Evolutionary conservation across 1,284 basidiomycete genomes (phyloP), one percentile per base, ranked within the genome.

Genomic region (Mycosarcoma mackinlayi): DNA sequence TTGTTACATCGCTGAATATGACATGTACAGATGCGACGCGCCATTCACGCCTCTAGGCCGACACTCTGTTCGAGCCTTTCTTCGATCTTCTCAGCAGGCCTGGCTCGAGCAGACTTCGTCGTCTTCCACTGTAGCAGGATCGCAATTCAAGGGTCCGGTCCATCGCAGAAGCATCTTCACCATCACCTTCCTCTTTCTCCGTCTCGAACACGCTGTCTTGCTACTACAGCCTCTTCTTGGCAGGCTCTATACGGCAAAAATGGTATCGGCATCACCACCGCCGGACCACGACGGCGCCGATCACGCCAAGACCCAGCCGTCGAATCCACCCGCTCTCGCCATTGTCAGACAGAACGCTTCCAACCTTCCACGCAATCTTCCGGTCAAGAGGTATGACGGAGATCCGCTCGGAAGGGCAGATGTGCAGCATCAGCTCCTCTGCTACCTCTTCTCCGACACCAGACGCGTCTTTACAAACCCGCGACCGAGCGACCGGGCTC

Each of bases 401-500:
- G 77, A 79, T 41, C 76, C 79, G 33, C 60, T 81, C 1, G 64
- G 72, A 4, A 66, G 79, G 10, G 64, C 59, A 18, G 92, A 94
- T 83, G 87, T 93, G 34, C 92, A 94, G 84, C 92, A 89, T 83
- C 91, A 93, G 84, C 86, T 94, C 47, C 88, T 94, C 53, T 80
- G 89, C 75, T 85, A 88, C 82, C 88, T 94, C 76, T 94, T 94
- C 84, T 85, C 86, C 60, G 88, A 93, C 82, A 84, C 84, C 25
- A 85, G 86, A 13, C 84, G 86, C 35, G 90, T 89, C 58, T 94
- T 94, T 84, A 92, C 91, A 39, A 88, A 86, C 53, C 87, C 87
- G 0, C 77, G 79, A 0, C 71, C 78, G 0, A 71, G 69, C 3
- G 39, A 64, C 13, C 45, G 57, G 19, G 40, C 59, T 4, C 38